A percentile compares a stretch with the other conserved stretches of the same genome.
These are phyloP conservation scores for Dendrobium nobile DNA, from an alignment of 106 monocot species.

Conservation along the genomic window DNA sequence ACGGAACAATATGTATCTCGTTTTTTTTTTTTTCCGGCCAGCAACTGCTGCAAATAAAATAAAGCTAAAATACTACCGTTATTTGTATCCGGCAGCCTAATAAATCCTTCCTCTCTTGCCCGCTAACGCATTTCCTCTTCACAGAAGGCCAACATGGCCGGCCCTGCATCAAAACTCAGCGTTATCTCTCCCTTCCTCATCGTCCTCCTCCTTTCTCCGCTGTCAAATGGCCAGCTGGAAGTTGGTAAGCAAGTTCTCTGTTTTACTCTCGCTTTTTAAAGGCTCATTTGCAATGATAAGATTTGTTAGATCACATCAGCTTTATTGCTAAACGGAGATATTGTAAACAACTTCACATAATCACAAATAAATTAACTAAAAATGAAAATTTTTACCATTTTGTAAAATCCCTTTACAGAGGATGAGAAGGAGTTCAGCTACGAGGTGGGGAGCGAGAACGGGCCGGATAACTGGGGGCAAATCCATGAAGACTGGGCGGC, in stretches of 20 bases:
- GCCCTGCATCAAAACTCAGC: not conserved
- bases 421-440: slow-evolving; percentile 32
- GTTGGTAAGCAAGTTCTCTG: not conserved
- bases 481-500: slow-evolving; percentile 20
- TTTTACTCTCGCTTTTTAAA: not conserved
- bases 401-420: not conserved
- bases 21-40: not conserved
- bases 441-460: slow-evolving; percentile 1
- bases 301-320: too few species aligned
- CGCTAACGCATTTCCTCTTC: not conserved
- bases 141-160: not conserved
- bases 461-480: slow-evolving; percentile 23
- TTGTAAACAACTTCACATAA: too few species aligned
- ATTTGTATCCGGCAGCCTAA: not conserved
- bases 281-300: too few species aligned
- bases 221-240: not conserved
- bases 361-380: not conserved
- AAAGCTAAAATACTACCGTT: not conserved
- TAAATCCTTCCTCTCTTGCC: not conserved
- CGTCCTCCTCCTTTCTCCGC: not conserved
- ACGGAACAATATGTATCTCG: too few species aligned
- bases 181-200: not conserved
- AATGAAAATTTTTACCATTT: not conserved
- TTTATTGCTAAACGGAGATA: too few species aligned
- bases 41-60: not conserved